Evolutionary conservation across 2,329 filamentous ascomycete genomes (phyloP).

Genomic region (Exophiala aquamarina): DNA sequence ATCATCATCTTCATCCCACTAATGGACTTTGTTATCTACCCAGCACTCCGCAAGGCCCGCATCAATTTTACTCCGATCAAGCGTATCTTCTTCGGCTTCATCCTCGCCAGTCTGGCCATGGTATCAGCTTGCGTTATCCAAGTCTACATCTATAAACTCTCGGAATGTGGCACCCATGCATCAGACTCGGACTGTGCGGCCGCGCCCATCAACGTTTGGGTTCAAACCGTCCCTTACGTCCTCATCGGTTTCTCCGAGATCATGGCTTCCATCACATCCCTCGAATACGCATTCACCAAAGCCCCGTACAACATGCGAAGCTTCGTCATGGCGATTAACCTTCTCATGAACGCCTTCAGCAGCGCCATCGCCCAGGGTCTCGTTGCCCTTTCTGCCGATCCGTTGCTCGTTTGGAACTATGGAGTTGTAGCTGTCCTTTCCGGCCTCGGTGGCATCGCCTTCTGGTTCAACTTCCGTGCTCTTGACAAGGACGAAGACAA

Average conservation of each 20-base stretch:
- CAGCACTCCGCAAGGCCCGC: slow-evolving; percentile 45
- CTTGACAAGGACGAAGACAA: slow-evolving; percentile 68
- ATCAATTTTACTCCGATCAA: slow-evolving; percentile 55
- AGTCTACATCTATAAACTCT: slow-evolving; percentile 57
- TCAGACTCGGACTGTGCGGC: slow-evolving; percentile 49
- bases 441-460: slow-evolving; percentile 60
- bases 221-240: slow-evolving; percentile 30
- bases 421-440: slow-evolving; percentile 62
- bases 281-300: slow-evolving; percentile 77
- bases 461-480: slow-evolving; percentile 68
- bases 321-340: slow-evolving; percentile 63
- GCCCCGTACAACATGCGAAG: slow-evolving; percentile 78
- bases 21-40: slow-evolving; percentile 55
- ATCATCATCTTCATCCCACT: slow-evolving; percentile 57
- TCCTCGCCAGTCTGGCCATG: slow-evolving; percentile 50
- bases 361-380: slow-evolving; percentile 70
- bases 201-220: slow-evolving; percentile 64
- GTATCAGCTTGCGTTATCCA: slow-evolving; percentile 52
- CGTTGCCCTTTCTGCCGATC: slow-evolving; percentile 61
- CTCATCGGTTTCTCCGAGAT: slow-evolving; percentile 32
- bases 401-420: slow-evolving; percentile 73
- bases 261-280: slow-evolving; percentile 55
- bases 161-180: slow-evolving; percentile 60
- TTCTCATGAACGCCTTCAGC: slow-evolving; percentile 70
- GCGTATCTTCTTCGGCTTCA: slow-evolving; percentile 53